Conservation (phyloP, 2,329 filamentous ascomycete genomes). For the Aspergillus neotritici region DNA sequence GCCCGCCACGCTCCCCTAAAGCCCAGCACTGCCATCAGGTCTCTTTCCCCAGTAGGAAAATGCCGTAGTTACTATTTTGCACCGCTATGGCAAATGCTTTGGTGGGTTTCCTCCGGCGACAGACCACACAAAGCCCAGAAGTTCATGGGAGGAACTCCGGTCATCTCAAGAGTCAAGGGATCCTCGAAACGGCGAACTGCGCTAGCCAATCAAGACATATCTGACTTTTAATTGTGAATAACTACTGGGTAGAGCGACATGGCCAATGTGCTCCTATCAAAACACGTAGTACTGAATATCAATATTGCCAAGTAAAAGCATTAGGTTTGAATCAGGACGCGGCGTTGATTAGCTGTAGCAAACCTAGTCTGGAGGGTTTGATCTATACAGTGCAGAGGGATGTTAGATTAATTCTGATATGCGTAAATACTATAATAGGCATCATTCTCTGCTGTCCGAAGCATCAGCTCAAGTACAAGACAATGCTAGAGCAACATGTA, state of each 20-base stretch:
- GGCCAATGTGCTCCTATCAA: constrained; percentile 2
- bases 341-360: constrained; percentile 1
- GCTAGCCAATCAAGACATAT: constrained; percentile 4
- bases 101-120: constrained; percentile 1
- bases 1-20: too few species aligned
- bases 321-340: constrained; percentile 5
- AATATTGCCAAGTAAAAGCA: too few species aligned
- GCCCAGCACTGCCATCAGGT: too few species aligned
- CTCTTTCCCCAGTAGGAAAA: constrained; percentile 3
- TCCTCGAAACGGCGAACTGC: constrained; percentile 1
- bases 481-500: constrained; percentile 4
- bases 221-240: constrained; percentile 4
- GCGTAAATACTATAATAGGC: constrained; percentile 1
- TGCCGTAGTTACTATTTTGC: not conserved
- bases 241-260: constrained; percentile 5
- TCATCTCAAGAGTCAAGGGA: constrained; percentile 5
- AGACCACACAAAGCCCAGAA: constrained; percentile 2
- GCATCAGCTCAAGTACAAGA: too few species aligned
- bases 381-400: constrained; percentile 3
- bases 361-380: constrained; percentile 4
- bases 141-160: constrained; percentile 3
- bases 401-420: constrained; percentile 5
- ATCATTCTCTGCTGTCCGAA: constrained; percentile 6
- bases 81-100: constrained; percentile 1
- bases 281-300: constrained; percentile 2